Base-by-base conservation (phyloP, 78 protist species). In the Chrysochromulina tobinii region DNA sequence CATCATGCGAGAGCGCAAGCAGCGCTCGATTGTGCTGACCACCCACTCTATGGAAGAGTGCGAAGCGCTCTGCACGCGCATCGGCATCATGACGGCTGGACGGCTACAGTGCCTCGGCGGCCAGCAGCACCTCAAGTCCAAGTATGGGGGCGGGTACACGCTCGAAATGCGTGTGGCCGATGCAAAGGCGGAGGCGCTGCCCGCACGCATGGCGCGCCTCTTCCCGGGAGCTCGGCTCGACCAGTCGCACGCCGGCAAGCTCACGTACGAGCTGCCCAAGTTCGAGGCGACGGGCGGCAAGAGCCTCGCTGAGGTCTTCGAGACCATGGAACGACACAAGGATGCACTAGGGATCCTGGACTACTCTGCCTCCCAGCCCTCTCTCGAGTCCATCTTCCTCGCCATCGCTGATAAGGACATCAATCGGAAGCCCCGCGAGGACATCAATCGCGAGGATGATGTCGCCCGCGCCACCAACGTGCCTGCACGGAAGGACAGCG, bases 71-170 rank as follows among this genome's bases (percentile, higher is more conserved):
- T 91, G 96, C 83, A 12, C 58, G 25, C 88, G 94, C 61, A 59
- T 96, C 18, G 95, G 90, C 87, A 94, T 96, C 84, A 93, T 96
- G 95, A 93, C n/a, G n/a, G 27, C 51, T 17, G 94, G 94, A 17
- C 57, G 27, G 38, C 48, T 93, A 21, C 59, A 50, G 55, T 93
- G 93, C 77, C 12, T 93, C 51, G 94, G 94, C 50, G 1, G 91
- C 18, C 23, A 3, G 51, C 83, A 68, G 55, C 94, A 50, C 90
- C 86, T 91, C 61, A 91, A 91, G 73, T 6, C 27, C 23, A 48
- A 54, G 48, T 88, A 89, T 18, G 93, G 91, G 27, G 77, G 25
- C 11, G 93, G 93, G 3, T 90, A 90, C 17, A 51, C 55, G 58
- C 84, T 75, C 23, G 84, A 75, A 59, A 57, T 75, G 79, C 79